Base-by-base conservation (phyloP, 352 stramenopile species). In the Globisporangium cystogenes region DNA sequence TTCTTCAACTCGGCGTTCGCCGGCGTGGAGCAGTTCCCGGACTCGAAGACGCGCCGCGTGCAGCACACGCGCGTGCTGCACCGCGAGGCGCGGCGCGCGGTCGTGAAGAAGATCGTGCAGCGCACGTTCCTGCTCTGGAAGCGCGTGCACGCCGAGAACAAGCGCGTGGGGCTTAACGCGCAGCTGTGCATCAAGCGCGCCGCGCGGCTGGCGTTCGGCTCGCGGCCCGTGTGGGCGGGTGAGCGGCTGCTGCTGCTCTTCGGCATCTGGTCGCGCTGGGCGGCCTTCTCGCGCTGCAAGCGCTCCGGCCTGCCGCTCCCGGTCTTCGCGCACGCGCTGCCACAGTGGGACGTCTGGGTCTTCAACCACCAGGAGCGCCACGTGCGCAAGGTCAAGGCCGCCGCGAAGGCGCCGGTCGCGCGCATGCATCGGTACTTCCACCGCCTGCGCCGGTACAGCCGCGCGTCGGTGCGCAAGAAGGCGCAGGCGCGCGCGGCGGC, bases 331-430 rank as follows among this genome's bases (percentile, higher is more conserved):
- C 61, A 65, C 21, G 41, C 76, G 1, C 67, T 87, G 35, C 67
- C 76, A 15, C 68, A 82, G 6, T 92, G 82, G 82, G 82, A 86
- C 46, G 62, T 86, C 5, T 90, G 79, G 76, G 51, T 87, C 21
- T 68, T 85, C 60, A 86, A 86, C 45, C 87, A 90, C 60, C 79
- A 88, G 33, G 79, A 87, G 42, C 76, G 80, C 1, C 75, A 90
- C 53, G 67, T 93, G n/a, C 79, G 82, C 15, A 70, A 72, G 35
- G 67, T 93, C 16, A 89, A 87, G 48, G 79, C 77, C 4, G 62
- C 64, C 2, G 70, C 79, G 0, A 73, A 75, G 51, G 73, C 75
- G 3, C 79, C 79, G 15, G 51, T 70, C 15, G 69, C 75, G 11
- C 59, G 69, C 36, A 72, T 89, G 51, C 55, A 59, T 16, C 72